A percentile compares a stretch with the other conserved stretches of the same genome.
These are phyloP conservation scores for Loxodes magnus DNA, from an alignment of 73 alveolate genomes.

Conservation along the genomic window DNA sequence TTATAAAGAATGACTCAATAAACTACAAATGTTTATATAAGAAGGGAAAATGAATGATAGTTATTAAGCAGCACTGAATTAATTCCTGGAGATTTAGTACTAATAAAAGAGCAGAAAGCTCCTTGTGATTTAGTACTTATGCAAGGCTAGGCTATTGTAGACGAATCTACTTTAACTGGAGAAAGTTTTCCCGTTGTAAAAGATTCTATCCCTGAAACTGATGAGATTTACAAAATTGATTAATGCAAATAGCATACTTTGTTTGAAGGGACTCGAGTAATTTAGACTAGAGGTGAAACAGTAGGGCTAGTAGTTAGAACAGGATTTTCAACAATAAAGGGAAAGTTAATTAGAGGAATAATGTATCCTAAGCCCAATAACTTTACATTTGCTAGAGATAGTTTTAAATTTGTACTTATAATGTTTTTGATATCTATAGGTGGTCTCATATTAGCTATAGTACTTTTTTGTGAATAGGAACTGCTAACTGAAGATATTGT, in stretches of 20 bases:
- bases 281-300: conserved; percentile 32
- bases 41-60: conserved; percentile 20
- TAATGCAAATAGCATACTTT: conserved; percentile 61
- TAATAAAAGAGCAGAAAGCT: conserved; percentile 47
- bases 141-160: conserved; percentile 73
- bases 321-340: conserved; percentile 82
- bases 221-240: conserved; percentile 18
- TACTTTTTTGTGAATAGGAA: conserved; percentile 9
- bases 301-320: conserved; percentile 63
- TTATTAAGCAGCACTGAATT: conserved; percentile 31
- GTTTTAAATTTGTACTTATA: conserved; percentile 68
- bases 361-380: conserved; percentile 67
- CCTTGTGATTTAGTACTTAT: conserved; percentile 83
- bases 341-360: conserved; percentile 70
- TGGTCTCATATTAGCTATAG: conserved; percentile 74
- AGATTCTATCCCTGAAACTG: conserved; percentile 54
- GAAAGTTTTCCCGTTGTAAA: conserved; percentile 86
- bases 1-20: conserved; percentile 73
- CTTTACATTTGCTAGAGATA: conserved; percentile 78
- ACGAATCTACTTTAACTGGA: conserved; percentile 94
- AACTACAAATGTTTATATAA: conserved; percentile 58
- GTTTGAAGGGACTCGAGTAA: conserved; percentile 87
- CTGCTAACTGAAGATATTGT: background rate
- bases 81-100: conserved; percentile 92
- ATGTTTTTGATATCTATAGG: conserved; percentile 68